These are phyloP conservation scores for Lagenaria siceraria DNA, from an alignment of 306 rosid species.

Conservation along the genomic window DNA sequence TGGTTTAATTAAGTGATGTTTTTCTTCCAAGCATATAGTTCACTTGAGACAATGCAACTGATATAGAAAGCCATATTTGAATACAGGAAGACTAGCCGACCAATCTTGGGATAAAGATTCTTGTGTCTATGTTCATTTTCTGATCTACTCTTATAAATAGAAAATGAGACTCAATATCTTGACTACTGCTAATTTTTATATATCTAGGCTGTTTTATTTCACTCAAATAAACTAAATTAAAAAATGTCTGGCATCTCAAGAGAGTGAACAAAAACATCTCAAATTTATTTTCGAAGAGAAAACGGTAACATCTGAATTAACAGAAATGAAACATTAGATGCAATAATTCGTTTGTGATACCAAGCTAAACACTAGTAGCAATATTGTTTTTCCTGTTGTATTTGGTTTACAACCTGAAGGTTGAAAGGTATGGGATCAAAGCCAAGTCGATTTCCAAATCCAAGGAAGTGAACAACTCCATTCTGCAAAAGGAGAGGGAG, in stretches of 20 bases:
- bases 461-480: conserved; percentile 73
- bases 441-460: conserved; percentile 90
- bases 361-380: conserved; percentile 3
- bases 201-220: background rate
- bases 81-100: background rate
- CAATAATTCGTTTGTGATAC: background rate
- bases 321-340: background rate
- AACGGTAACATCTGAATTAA: background rate
- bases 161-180: background rate
- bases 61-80: background rate
- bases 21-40: background rate
- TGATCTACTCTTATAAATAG: background rate
- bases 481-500: conserved; percentile 63
- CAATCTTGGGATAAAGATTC: background rate
- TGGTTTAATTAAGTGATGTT: background rate
- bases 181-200: background rate
- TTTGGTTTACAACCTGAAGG: conserved; percentile 55
- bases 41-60: background rate
- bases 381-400: background rate
- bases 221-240: too few species aligned
- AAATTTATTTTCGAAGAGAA: background rate
- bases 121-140: background rate
- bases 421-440: conserved; percentile 69
- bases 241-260: background rate
- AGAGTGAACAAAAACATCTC: background rate